Evolutionary conservation across 140 eudicot genomes (phyloP), one percentile per base, ranked within the genome.

Genomic region (Ambrosia hybrid): DNA sequence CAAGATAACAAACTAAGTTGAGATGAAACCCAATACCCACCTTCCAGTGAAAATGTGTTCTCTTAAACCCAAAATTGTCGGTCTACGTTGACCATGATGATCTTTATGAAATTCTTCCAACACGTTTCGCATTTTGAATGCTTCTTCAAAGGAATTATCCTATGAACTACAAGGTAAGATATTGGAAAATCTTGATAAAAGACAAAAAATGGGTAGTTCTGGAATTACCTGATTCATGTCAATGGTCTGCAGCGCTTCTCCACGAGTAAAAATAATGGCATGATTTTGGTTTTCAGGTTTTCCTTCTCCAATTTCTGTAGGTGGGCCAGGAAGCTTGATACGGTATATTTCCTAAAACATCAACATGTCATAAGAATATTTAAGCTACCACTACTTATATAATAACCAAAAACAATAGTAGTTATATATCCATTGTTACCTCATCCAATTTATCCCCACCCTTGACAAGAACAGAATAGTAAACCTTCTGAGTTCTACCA

Each of bases 211-310:
- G 51, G 37, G 6, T 51, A 51, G 17, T 26, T 68, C 16, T 21
- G 37, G 67, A 73, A 67, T 67, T 69, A 90, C 99, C 83, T 94
- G 99, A 85, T 94, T 94, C 99, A 94, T 94, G 82, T 94, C 99
- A 70, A 94, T 94, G 71, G 99, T 90, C 82, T 94, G 99, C 72
- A 94, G 73, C 64, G 99, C 99, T 86, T 94, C 99, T 78, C 99
- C 99, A 57, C 99, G 98, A 55, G 98, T 93, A 73, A 93, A 93
- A 75, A 93, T 88, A 74, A 93, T 88, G 48, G 98, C 98, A 81
- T 94, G 99, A 76, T 94, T 94, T 77, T 94, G 99, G 79, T 94
- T 94, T 85, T 94, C 99, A 59, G 99, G 99, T 79, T 94, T 94
- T 43, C 99, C 99, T 90, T 94, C 99, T 45, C 99, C 99, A 64